Conservation (phyloP, 228 moss, liverwort and hornwort genomes). For the Sphagnum magellanicum region DNA sequence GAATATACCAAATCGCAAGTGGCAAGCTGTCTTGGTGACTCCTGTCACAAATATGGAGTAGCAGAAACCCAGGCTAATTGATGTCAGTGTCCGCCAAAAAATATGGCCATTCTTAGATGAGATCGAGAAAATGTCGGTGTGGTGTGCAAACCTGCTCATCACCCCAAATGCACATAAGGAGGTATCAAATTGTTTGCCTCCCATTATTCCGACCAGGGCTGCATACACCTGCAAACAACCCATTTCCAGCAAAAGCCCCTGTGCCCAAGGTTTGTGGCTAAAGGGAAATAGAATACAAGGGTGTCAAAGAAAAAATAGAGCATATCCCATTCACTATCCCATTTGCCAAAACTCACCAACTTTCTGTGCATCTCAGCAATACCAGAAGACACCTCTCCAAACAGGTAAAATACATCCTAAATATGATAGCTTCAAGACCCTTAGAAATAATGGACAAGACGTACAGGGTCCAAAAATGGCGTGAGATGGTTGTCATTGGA, state of each 20-base stretch:
- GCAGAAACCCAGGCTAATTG: constrained; percentile 35
- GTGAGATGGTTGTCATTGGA: constrained; percentile 14
- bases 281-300: too few relatives aligned
- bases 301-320: not conserved
- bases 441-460: constrained; percentile 5
- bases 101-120: constrained; percentile 19
- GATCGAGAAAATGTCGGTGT: constrained; percentile 22
- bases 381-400: not conserved
- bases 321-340: too few relatives aligned
- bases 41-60: constrained; percentile 46
- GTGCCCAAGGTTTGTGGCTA: too few relatives aligned
- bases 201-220: too few relatives aligned
- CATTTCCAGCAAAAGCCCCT: too few relatives aligned
- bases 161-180: not conserved
- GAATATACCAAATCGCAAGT: constrained; percentile 26
- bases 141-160: constrained; percentile 26
- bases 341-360: not conserved
- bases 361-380: not conserved
- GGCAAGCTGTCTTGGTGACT: constrained; percentile 35
- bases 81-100: constrained; percentile 32
- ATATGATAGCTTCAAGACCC: too few relatives aligned
- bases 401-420: too few relatives aligned
- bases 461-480: constrained; percentile 39
- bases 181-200: not conserved
- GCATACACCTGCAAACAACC: too few relatives aligned